These are phyloP conservation scores for Crithidia bombi DNA, from an alignment of 208 protist species.

Conservation along the genomic window DNA sequence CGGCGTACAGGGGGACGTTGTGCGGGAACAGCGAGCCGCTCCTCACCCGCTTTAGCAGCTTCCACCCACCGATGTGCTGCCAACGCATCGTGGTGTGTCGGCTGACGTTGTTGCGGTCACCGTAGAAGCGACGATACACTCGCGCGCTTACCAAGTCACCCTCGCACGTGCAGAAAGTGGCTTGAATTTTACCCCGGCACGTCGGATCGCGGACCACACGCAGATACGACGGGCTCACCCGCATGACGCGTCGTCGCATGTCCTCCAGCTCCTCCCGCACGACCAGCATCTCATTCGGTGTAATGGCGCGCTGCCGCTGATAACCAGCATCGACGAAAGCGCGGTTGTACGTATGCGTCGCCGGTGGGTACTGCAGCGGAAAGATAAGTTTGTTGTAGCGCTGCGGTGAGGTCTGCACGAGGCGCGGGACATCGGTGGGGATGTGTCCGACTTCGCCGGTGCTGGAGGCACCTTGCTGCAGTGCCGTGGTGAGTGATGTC, in stretches of 20 bases:
- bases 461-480: slow-evolving; percentile 38
- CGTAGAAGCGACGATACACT: slow-evolving; percentile 89
- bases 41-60: slow-evolving; percentile 69
- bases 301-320: slow-evolving; percentile 83
- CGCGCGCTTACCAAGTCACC: slow-evolving; percentile 73
- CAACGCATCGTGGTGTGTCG: slow-evolving; percentile 81
- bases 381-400: slow-evolving; percentile 83
- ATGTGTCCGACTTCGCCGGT: slow-evolving; percentile 73
- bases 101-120: slow-evolving; percentile 63
- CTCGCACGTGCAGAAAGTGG: slow-evolving; percentile 81
- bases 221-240: slow-evolving; percentile 58
- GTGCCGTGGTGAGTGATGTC: slow-evolving; percentile 2
- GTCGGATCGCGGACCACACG: slow-evolving; percentile 80
- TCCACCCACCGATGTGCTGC: slow-evolving; percentile 92
- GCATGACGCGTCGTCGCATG: slow-evolving; percentile 58
- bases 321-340: slow-evolving; percentile 85
- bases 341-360: slow-evolving; percentile 85
- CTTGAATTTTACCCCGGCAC: slow-evolving; percentile 83
- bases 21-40: slow-evolving; percentile 82
- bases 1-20: slow-evolving; percentile 81
- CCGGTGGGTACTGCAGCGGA: slow-evolving; percentile 69
- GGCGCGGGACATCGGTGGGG: slow-evolving; percentile 61
- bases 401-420: slow-evolving; percentile 53
- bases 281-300: slow-evolving; percentile 81
- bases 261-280: slow-evolving; percentile 79